Evolutionary conservation across 2,329 filamentous ascomycete species (phyloP).

Genomic region (Venturia effusa): DNA sequence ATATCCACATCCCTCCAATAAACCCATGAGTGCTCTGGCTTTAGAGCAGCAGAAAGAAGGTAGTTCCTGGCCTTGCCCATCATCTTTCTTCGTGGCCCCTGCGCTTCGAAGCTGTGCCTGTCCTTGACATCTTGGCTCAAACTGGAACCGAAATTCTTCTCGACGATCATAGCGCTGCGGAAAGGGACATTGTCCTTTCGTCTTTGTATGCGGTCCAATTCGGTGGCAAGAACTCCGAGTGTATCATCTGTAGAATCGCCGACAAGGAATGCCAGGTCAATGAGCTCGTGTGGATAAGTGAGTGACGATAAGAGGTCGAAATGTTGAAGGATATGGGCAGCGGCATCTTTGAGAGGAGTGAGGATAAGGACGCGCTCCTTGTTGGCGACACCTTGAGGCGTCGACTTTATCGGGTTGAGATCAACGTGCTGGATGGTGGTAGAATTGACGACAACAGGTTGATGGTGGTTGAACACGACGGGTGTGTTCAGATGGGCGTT

Average conservation of each 20-base stretch:
- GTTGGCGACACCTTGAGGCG: conserved; percentile 64
- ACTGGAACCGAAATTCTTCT: conserved; percentile 78
- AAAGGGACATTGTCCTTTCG: conserved; percentile 70
- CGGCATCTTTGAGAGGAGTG: conserved; percentile 85
- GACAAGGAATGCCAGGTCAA: conserved; percentile 90
- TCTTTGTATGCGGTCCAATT: conserved; percentile 80
- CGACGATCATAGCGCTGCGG: conserved; percentile 69
- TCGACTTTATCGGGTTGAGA: conserved; percentile 76
- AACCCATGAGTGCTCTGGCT: conserved; percentile 94
- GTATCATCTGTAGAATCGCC: conserved; percentile 89
- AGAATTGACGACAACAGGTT: conserved; percentile 73
- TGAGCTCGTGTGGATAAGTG: conserved; percentile 88
- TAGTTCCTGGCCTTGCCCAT: conserved; percentile 92
- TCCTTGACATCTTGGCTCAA: conserved; percentile 72
- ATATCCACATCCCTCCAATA: conserved; percentile 99
- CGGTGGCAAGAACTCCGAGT: conserved; percentile 69
- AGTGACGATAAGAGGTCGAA: conserved; percentile 86
- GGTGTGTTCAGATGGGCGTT: conserved; percentile 80
- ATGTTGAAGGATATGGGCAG: conserved; percentile 71
- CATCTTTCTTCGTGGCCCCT: conserved; percentile 79
- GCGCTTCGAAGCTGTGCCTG: conserved; percentile 75
- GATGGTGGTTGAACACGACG: conserved; percentile 92
- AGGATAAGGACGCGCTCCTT: conserved; percentile 83
- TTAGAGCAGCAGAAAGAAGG: conserved; percentile 70
- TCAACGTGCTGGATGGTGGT: conserved; percentile 69